phyloP scores from a whole-genome alignment of 306 rosid genomes.

The Clitoria ternatea region DNA sequence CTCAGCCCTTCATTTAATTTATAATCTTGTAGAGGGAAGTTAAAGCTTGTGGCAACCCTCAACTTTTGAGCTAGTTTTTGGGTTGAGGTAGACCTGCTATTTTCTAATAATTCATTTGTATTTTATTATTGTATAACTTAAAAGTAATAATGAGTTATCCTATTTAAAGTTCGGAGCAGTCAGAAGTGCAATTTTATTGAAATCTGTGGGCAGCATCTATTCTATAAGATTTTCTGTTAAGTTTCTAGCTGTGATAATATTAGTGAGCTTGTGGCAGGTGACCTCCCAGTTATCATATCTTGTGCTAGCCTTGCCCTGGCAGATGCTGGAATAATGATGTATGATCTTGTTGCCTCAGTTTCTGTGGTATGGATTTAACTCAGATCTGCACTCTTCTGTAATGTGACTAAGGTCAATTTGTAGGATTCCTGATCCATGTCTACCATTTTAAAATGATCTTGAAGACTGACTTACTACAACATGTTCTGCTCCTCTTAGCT shows the following conservation, averaged over 20 bases:
- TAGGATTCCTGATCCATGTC: slow-evolving; percentile 1
- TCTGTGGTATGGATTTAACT: slow-evolving; percentile 75
- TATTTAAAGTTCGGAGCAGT: slow-evolving; percentile 13
- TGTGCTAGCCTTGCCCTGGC: slow-evolving; percentile 98
- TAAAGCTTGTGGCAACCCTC: too few species aligned
- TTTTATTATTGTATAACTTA: not conserved
- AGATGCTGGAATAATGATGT: slow-evolving; percentile 96
- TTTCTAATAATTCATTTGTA: too few species aligned
- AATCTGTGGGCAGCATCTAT: not conserved
- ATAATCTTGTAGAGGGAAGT: too few species aligned
- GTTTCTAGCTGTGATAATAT: slow-evolving; percentile 16
- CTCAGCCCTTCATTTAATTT: too few species aligned
- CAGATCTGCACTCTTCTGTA: not conserved
- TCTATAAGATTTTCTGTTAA: not conserved
- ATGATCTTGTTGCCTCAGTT: slow-evolving; percentile 90
- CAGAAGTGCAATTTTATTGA: not conserved
- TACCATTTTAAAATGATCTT: not conserved
- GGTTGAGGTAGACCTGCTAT: too few species aligned
- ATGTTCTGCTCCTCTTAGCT: not conserved
- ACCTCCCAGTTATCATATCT: slow-evolving; percentile 88
- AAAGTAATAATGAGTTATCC: not conserved
- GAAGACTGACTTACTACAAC: not conserved
- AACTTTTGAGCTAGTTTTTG: too few species aligned
- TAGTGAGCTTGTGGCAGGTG: slow-evolving; percentile 50
- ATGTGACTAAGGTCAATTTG: not conserved